Conservation (phyloP, 768 basidiomycete species). For the Erythrobasidium yunnanense region DNA sequence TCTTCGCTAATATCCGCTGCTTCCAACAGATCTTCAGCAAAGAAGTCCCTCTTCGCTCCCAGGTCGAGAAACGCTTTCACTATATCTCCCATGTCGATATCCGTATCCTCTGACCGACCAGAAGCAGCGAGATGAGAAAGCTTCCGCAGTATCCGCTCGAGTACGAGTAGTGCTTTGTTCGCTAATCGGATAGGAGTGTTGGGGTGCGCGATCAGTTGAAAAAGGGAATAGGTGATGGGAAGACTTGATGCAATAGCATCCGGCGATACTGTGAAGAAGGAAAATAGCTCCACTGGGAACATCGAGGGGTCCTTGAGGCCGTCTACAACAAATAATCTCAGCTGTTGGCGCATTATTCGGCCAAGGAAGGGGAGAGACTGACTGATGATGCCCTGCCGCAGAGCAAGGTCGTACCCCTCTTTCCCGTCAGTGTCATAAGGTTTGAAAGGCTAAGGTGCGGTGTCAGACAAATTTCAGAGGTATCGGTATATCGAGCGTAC, state of each 20-base stretch:
- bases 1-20: too few species aligned
- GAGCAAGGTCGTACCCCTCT: neutral
- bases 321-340: neutral
- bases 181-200: neutral
- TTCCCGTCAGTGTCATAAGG: constrained; percentile 1
- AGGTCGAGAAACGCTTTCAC: neutral
- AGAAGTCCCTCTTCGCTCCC: constrained; percentile 7
- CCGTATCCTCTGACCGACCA: neutral
- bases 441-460: neutral
- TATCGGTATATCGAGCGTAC: neutral
- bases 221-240: constrained; percentile 11
- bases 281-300: constrained; percentile 13
- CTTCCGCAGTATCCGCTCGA: neutral
- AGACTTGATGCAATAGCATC: neutral
- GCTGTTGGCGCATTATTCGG: neutral
- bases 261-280: neutral
- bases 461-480: neutral
- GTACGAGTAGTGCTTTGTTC: neutral
- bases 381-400: constrained; percentile 13
- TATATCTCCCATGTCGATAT: constrained; percentile 2
- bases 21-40: neutral
- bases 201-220: constrained; percentile 10
- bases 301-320: neutral
- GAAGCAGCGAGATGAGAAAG: neutral
- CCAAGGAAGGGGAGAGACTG: neutral